phyloP scores from a whole-genome alignment of 495 filamentous ascomycete species.

The Podospora fimiseda region DNA sequence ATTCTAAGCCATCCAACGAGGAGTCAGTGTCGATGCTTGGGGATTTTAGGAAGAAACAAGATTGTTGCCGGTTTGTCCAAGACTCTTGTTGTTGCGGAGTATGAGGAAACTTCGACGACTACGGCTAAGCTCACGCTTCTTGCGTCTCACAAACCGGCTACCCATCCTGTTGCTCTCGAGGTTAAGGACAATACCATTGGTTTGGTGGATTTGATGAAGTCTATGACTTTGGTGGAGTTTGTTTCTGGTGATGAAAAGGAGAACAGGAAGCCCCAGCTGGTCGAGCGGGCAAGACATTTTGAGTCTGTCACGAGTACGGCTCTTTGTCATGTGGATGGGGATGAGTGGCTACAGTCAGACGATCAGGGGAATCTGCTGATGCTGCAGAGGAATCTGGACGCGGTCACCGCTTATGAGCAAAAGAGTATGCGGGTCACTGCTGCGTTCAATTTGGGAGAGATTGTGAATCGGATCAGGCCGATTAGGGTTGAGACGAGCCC shows the following conservation, averaged over 20 bases:
- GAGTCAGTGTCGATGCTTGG: constrained; percentile 73
- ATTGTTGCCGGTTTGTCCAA: constrained; percentile 84
- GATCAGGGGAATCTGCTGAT: constrained; percentile 82
- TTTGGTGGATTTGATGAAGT: constrained; percentile 93
- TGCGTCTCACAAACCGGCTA: constrained; percentile 72
- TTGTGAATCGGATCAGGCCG: constrained; percentile 73
- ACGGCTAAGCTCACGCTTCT: constrained; percentile 54
- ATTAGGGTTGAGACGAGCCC: constrained; percentile 52
- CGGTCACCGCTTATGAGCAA: constrained; percentile 67
- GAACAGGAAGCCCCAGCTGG: constrained; percentile 44
- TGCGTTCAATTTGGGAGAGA: constrained; percentile 81
- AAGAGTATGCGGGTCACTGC: constrained; percentile 64
- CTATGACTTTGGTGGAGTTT: constrained; percentile 68
- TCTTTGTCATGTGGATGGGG: constrained; percentile 56
- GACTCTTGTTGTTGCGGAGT: constrained; percentile 64
- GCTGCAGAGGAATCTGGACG: constrained; percentile 60
- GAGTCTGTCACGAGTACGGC: constrained; percentile 77
- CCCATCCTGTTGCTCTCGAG: constrained; percentile 77
- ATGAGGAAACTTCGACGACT: constrained; percentile 42
- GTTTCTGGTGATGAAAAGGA: constrained; percentile 36
- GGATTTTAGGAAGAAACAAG: constrained; percentile 58
- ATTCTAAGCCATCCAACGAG: constrained; percentile 57
- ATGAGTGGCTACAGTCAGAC: constrained; percentile 75
- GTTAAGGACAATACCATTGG: constrained; percentile 66
- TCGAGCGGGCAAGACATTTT: constrained; percentile 73